Evolutionary conservation across 495 filamentous ascomycete genomes (phyloP).

Genomic region (Aspergillus kassunensis): DNA sequence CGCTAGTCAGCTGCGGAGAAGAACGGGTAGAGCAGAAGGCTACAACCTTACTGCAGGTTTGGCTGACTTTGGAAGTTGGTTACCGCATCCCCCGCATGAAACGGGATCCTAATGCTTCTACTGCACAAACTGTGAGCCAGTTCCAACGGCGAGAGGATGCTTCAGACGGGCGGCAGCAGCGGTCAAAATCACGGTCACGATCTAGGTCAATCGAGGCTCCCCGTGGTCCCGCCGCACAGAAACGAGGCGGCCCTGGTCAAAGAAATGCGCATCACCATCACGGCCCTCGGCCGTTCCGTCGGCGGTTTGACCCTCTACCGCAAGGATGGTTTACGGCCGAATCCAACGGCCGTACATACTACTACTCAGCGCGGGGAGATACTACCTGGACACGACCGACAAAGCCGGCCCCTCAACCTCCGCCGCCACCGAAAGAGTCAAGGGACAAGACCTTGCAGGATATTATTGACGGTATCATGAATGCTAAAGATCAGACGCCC

Average conservation of each 20-base stretch:
- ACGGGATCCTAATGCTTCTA: slow-evolving; percentile 51
- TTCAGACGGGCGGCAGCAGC: slow-evolving; percentile 55
- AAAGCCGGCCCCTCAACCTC: slow-evolving; percentile 57
- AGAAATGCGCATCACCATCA: slow-evolving; percentile 52
- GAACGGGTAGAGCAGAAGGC: slow-evolving; percentile 70
- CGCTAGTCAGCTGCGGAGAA: slow-evolving; percentile 63
- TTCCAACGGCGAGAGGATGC: slow-evolving; percentile 67
- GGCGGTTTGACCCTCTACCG: slow-evolving; percentile 59
- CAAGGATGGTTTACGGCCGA: slow-evolving; percentile 77
- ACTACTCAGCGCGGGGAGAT: slow-evolving; percentile 68
- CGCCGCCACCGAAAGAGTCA: slow-evolving; percentile 59
- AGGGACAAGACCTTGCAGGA: slow-evolving; percentile 69
- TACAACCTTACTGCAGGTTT: slow-evolving; percentile 69
- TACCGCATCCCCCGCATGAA: slow-evolving; percentile 92
- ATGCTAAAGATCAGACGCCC: slow-evolving; percentile 62
- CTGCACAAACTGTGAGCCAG: slow-evolving; percentile 47
- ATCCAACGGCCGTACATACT: slow-evolving; percentile 67
- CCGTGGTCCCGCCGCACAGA: slow-evolving; percentile 47
- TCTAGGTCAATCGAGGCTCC: slow-evolving; percentile 52
- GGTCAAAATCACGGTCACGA: slow-evolving; percentile 49
- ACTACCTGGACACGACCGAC: slow-evolving; percentile 80
- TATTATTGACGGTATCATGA: slow-evolving; percentile 81
- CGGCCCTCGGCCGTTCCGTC: slow-evolving; percentile 53
- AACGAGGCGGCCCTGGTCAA: slow-evolving; percentile 58
- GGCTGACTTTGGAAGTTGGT: slow-evolving; percentile 85